Base-by-base conservation (phyloP, 768 basidiomycete genomes). In the Pholiota conissans region DNA sequence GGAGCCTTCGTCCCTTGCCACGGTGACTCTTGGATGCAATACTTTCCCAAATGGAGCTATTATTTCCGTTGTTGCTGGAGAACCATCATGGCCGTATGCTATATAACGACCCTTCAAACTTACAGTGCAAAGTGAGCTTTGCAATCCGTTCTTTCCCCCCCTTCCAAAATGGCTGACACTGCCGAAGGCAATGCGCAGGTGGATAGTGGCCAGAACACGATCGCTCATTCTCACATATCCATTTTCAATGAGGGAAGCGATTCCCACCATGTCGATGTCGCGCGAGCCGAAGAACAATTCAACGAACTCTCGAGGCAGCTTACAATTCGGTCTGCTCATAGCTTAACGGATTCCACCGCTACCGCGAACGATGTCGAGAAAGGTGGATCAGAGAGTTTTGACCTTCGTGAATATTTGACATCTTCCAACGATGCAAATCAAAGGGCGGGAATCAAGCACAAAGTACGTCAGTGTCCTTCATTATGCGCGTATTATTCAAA, bases 351-450 rank as follows among this genome's bases (percentile, higher is more conserved):
- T 37, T 61, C 68, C 5, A 65, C 70, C 8, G 79, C 78, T 55
- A 53, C 62, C n/a, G 62, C 46, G 11, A 75, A 79, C 56, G 84
- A 79, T 28, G 40, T 73, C 10, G 76, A 78, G 63, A 79, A 80
- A 49, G 75, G 67, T 9, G 68, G 57, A 13, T 69, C 69, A 3
- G 68, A 75, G 11, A 67, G 67, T 0, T 90, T 89, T 61, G 82
- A 89, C 67, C 81, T 91, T 18, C 80, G 80, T 14, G 87, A 89
- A 57, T 90, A 88, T 62, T 76, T 91, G 28, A 73, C 82, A 3
- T 82, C 83, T 7, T 85, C 83, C 13, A 89, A 87, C 65, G 86
- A 89, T 62, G 83, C 84, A 1, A 79, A 83, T 50, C 81, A 89
- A 54, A 67, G 71, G 18, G 86, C 86, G 2, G 89, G 89, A 14